Evolutionary conservation across 1,284 basidiomycete genomes (phyloP), one percentile per base, ranked within the genome.

Genomic region (Naganishia liquefaciens): DNA sequence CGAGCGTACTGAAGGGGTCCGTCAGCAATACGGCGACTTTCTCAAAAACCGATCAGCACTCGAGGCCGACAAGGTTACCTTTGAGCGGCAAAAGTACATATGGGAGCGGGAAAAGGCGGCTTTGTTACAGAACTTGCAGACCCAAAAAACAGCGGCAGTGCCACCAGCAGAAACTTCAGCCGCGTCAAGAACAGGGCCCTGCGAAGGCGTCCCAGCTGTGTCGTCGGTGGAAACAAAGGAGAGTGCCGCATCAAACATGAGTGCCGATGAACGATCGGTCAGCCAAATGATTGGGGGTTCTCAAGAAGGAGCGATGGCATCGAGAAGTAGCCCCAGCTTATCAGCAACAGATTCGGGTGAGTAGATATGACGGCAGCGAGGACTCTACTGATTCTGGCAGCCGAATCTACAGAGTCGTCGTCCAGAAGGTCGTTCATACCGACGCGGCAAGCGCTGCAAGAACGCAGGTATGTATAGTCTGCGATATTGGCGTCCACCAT

Each of bases 81-180:
- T 62, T 27, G 60, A 39, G 2, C 25, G 28, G 21, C 60, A 62
- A 43, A 53, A 52, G 50, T 21, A n/a, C 7, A 5, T 62, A 7
- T 52, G 51, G 60, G 60, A 62, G 37, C 37, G 60, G 25, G 60
- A 62, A 53, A 53, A 51, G 50, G 60, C 30, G 21, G 40, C 55
- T 19, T 40, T 25, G 10, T 5, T 60, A 23, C 55, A 60, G 25
- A 40, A 42, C 9, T 23, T 39, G 28, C 55, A 30, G 10, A 37
- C 44, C 1, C 55, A 60, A 10, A 47, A 37, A 39, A 15, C 21
- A 25, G 44, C 46, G 37, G n/a, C 11, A 17, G 11, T 21, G 19
- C 9, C 4, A 11, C 23, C 46, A 33, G 46, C 47, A 33, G 46
- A 44, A 21, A n/a, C 55, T n/a, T 21, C 44, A 2, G 27, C 9